Evolutionary conservation across 805 yeast species (phyloP).

Genomic region (Metschnikowia lachancei): DNA sequence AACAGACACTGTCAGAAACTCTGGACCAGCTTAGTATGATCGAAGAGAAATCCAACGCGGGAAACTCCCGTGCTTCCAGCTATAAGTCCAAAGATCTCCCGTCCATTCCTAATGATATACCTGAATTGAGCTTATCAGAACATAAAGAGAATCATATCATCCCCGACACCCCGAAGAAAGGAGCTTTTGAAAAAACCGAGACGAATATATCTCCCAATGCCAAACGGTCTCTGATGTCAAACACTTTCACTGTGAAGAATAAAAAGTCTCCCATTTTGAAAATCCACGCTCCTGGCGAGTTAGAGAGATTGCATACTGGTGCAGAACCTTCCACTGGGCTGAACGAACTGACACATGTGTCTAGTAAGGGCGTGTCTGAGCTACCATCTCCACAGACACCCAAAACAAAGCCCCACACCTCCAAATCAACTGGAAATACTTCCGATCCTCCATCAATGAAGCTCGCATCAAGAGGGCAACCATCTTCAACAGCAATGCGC

Average conservation of each 20-base stretch:
- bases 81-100: constrained; percentile 18
- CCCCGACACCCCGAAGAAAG: not conserved
- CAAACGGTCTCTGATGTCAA: not conserved
- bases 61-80: constrained; percentile 33
- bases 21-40: constrained; percentile 42
- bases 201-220: not conserved
- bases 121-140: not conserved
- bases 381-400: too few species aligned
- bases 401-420: too few species aligned
- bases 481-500: constrained; percentile 12
- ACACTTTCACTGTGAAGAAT: not conserved
- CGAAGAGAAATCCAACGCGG: constrained; percentile 35
- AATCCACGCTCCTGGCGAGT: not conserved
- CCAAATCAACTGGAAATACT: too few species aligned
- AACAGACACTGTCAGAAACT: constrained; percentile 21
- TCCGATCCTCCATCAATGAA: not conserved
- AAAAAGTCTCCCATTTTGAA: not conserved
- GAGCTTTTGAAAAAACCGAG: not conserved
- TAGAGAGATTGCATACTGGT: not conserved
- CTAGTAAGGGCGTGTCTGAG: too few species aligned
- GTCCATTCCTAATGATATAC: not conserved
- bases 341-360: not conserved
- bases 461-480: not conserved
- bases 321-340: not conserved
- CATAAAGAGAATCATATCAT: not conserved